Percentiles rank a stretch among this genome's conserved stretches.
Evolutionary conservation across 768 basidiomycete genomes (phyloP).

Genomic region (Leccinum longicurvipes): DNA sequence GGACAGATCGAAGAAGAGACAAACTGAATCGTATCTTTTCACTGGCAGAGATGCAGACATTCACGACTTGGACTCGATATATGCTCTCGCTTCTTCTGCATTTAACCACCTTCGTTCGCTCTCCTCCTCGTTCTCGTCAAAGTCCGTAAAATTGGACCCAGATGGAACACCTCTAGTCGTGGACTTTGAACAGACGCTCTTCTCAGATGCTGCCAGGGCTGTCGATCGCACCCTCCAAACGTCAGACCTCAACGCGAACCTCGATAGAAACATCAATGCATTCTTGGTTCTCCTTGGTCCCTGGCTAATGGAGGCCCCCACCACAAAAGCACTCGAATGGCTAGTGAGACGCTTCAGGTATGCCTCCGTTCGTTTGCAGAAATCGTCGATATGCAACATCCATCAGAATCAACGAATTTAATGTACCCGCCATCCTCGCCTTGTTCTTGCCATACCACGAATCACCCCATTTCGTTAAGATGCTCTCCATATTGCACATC

Average conservation of each 20-base stretch:
- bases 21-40: slow-evolving; percentile 83
- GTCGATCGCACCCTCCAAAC: slow-evolving; percentile 78
- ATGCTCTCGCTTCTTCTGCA: slow-evolving; percentile 76
- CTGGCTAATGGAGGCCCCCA: slow-evolving; percentile 76
- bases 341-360: slow-evolving; percentile 90
- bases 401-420: slow-evolving; percentile 87
- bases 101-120: slow-evolving; percentile 68
- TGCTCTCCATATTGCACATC: slow-evolving; percentile 82
- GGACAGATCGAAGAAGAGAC: slow-evolving; percentile 58
- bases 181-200: slow-evolving; percentile 66
- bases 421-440: slow-evolving; percentile 70
- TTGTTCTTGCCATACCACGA: slow-evolving; percentile 95
- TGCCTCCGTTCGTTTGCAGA: slow-evolving; percentile 11
- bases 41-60: slow-evolving; percentile 74
- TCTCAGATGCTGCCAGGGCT: slow-evolving; percentile 73
- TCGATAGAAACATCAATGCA: slow-evolving; percentile 58
- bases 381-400: not conserved
- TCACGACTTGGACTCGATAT: slow-evolving; percentile 85
- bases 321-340: slow-evolving; percentile 90
- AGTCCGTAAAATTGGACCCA: slow-evolving; percentile 6
- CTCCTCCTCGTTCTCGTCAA: slow-evolving; percentile 45
- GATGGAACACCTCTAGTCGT: slow-evolving; percentile 23
- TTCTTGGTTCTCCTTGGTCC: slow-evolving; percentile 74
- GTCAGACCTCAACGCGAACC: slow-evolving; percentile 53
- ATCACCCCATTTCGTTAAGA: slow-evolving; percentile 90